Conservation (phyloP, 352 stramenopile species). For the Globisporangium paddicum region DNA sequence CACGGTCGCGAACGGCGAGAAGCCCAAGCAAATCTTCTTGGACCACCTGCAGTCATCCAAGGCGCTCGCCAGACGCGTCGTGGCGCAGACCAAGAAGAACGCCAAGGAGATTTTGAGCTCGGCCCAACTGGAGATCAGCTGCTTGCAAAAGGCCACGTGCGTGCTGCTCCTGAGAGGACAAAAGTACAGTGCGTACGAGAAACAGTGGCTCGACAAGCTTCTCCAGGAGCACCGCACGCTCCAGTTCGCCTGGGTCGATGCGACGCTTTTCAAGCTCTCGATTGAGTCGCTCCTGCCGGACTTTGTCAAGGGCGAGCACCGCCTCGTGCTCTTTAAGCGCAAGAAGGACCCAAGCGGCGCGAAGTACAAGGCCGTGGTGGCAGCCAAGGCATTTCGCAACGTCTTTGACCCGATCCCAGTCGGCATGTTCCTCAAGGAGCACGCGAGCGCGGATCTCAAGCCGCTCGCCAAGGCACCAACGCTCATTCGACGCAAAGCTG, state of each 20-base stretch:
- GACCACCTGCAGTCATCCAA: conserved; percentile 57
- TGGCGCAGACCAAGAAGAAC: conserved; percentile 47
- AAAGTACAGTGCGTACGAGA: conserved; percentile 57
- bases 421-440: conserved; percentile 48
- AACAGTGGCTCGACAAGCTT: conserved; percentile 65
- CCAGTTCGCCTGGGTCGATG: conserved; percentile 72
- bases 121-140: conserved; percentile 58
- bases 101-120: conserved; percentile 60
- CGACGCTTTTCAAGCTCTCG: conserved; percentile 57
- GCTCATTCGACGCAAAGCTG: conserved; percentile 32
- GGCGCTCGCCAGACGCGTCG: conserved; percentile 54
- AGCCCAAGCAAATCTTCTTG: conserved; percentile 68
- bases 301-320: conserved; percentile 37
- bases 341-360: conserved; percentile 23
- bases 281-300: conserved; percentile 57
- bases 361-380: conserved; percentile 31
- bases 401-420: conserved; percentile 60
- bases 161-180: conserved; percentile 62
- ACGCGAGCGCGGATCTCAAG: conserved; percentile 33
- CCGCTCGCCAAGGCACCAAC: conserved; percentile 51
- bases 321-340: conserved; percentile 68
- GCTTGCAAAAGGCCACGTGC: conserved; percentile 53
- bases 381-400: conserved; percentile 52
- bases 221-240: conserved; percentile 50
- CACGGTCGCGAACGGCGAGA: conserved; percentile 71